Percentiles rank a stretch among this genome's conserved stretches.
These are phyloP conservation scores for Euphorbia corollata DNA, from an alignment of 441 rosid species.

Conservation along the genomic window DNA sequence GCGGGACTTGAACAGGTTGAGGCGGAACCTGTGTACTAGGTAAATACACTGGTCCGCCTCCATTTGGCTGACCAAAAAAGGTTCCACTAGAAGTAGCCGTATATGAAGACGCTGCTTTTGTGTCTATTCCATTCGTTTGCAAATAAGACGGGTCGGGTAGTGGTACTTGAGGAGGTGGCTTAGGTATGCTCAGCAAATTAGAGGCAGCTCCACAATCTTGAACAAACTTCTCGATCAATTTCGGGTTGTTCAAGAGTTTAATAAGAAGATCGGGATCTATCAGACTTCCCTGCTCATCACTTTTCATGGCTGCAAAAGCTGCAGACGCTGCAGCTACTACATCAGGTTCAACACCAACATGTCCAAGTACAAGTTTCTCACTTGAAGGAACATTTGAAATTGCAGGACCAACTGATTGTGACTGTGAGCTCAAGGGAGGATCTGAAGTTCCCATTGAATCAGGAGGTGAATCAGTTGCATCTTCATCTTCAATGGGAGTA, in stretches of 20 bases:
- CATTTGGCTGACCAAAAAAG: slow-evolving; percentile 42
- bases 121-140: slow-evolving; percentile 36
- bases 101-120: slow-evolving; percentile 26
- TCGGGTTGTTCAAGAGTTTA: slow-evolving; percentile 68
- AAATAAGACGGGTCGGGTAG: slow-evolving; percentile 31
- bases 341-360: slow-evolving; percentile 35
- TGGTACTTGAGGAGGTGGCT: slow-evolving; percentile 19
- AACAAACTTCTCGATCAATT: slow-evolving; percentile 63
- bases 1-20: slow-evolving; percentile 28
- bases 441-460: slow-evolving; percentile 31
- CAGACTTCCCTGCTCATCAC: slow-evolving; percentile 54
- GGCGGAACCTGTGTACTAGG: slow-evolving; percentile 30
- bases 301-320: slow-evolving; percentile 59
- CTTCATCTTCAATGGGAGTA: slow-evolving; percentile 87
- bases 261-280: slow-evolving; percentile 78
- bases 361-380: slow-evolving; percentile 27
- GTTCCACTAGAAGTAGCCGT: slow-evolving; percentile 36
- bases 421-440: slow-evolving; percentile 35
- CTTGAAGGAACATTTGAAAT: slow-evolving; percentile 17
- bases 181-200: slow-evolving; percentile 32
- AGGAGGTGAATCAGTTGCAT: slow-evolving; percentile 39
- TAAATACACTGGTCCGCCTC: slow-evolving; percentile 27
- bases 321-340: slow-evolving; percentile 54
- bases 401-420: slow-evolving; percentile 25
- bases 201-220: slow-evolving; percentile 48